Conservation (phyloP, 805 yeast species). For the Metschnikowia rubicola region DNA sequence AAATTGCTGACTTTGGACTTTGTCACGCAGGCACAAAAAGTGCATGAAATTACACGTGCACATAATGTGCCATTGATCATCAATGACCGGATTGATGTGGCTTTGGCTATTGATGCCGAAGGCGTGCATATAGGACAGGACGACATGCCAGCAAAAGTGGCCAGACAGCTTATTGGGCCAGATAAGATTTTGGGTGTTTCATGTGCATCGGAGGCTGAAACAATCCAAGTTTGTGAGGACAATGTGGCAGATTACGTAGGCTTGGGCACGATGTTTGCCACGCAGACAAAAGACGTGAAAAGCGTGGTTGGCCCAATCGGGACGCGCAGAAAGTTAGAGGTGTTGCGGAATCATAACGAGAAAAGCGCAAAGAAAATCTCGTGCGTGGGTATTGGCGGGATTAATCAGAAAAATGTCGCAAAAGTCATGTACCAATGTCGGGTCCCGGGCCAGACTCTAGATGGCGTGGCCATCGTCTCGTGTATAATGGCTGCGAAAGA, state of each 20-base stretch:
- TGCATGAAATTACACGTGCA: constrained; percentile 58
- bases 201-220: constrained; percentile 58
- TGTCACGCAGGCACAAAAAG: constrained; percentile 53
- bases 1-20: constrained; percentile 64
- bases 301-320: constrained; percentile 62
- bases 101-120: constrained; percentile 84
- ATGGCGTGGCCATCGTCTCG: constrained; percentile 90
- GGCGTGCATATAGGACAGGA: constrained; percentile 93
- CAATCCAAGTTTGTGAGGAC: constrained; percentile 44
- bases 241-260: constrained; percentile 77
- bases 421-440: constrained; percentile 52
- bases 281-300: constrained; percentile 58
- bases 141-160: constrained; percentile 66
- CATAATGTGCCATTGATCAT: constrained; percentile 73
- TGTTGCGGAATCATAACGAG: constrained; percentile 30
- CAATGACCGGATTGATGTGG: constrained; percentile 85
- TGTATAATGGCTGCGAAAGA: constrained; percentile 66
- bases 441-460: constrained; percentile 45
- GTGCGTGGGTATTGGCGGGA: constrained; percentile 81
- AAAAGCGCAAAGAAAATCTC: constrained; percentile 34
- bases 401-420: constrained; percentile 59
- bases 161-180: constrained; percentile 64
- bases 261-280: constrained; percentile 73
- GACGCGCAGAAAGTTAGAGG: constrained; percentile 48
- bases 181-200: constrained; percentile 78